These are phyloP conservation scores for Fusarium buxicola DNA, from an alignment of 2,329 filamentous ascomycete species.

Conservation along the genomic window DNA sequence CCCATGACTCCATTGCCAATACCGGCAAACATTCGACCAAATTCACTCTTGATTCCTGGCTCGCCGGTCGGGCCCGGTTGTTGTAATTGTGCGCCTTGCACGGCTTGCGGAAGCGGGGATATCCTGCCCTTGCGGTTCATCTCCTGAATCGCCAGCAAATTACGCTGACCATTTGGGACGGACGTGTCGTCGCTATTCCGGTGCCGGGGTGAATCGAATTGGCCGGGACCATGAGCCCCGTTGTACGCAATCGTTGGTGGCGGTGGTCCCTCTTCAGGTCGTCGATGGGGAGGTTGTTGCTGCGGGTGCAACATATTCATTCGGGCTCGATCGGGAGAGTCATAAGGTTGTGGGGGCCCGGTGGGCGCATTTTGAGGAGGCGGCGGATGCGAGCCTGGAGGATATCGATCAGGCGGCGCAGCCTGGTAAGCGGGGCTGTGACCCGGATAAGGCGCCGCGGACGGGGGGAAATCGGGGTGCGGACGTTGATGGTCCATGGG, in stretches of 20 bases:
- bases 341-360: constrained; percentile 54
- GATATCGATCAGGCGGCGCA: constrained; percentile 50
- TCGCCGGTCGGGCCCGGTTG: constrained; percentile 82
- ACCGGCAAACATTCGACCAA: constrained; percentile 95
- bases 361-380: constrained; percentile 43
- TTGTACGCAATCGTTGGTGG: constrained; percentile 64
- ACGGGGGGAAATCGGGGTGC: constrained; percentile 62
- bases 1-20: constrained; percentile 73
- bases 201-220: constrained; percentile 55
- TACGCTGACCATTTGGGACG: constrained; percentile 66
- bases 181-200: constrained; percentile 63
- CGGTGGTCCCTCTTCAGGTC: constrained; percentile 62
- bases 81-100: constrained; percentile 89
- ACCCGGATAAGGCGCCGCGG: constrained; percentile 53
- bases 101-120: constrained; percentile 91
- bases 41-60: constrained; percentile 92
- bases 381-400: constrained; percentile 52
- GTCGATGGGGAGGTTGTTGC: constrained; percentile 55
- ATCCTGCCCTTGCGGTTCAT: constrained; percentile 84
- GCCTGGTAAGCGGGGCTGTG: constrained; percentile 48
- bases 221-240: constrained; percentile 54
- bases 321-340: constrained; percentile 64
- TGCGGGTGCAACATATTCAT: constrained; percentile 53
- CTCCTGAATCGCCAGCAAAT: constrained; percentile 82
- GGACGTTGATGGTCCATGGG: constrained; percentile 56